phyloP scores from a whole-genome alignment of 2,329 filamentous ascomycete species.

The Cordyceps tenuipes region DNA sequence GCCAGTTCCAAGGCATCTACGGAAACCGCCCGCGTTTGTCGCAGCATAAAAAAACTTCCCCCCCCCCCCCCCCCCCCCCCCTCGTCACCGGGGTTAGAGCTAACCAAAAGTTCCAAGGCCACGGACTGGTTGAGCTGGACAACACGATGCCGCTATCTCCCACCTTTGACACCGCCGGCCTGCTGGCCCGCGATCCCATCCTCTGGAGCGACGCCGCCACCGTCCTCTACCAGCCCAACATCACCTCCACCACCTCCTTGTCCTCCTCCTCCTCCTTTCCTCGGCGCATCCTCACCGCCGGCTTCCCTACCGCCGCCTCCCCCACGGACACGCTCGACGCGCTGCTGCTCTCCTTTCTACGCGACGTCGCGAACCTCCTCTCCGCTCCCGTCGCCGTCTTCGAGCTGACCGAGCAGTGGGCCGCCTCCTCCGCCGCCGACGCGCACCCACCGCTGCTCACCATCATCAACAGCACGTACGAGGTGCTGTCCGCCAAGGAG shows the following conservation, averaged over 20 bases:
- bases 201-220: slow-evolving; percentile 26
- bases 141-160: slow-evolving; percentile 32
- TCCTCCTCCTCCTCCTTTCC: slow-evolving; percentile 23
- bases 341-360: slow-evolving; percentile 21
- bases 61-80: too few species aligned
- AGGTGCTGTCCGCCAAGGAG: slow-evolving; percentile 27
- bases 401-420: slow-evolving; percentile 21
- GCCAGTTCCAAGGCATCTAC: slow-evolving; percentile 34
- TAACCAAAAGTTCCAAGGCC: slow-evolving; percentile 6
- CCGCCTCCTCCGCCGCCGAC: too few species aligned
- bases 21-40: slow-evolving; percentile 32
- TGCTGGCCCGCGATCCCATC: slow-evolving; percentile 29
- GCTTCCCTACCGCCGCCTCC: slow-evolving; percentile 17
- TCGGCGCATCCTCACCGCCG: slow-evolving; percentile 22
- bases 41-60: background rate
- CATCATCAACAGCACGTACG: slow-evolving; percentile 27
- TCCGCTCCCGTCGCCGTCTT: slow-evolving; percentile 15
- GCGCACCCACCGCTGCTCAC: slow-evolving; percentile 15
- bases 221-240: slow-evolving; percentile 25
- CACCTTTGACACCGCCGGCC: slow-evolving; percentile 35
- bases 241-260: slow-evolving; percentile 23
- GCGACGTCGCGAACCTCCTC: slow-evolving; percentile 20
- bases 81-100: too few species aligned
- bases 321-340: slow-evolving; percentile 11
- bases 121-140: slow-evolving; percentile 30